phyloP scores from a whole-genome alignment of 2,329 filamentous ascomycete species.

The Penicillium sp. region DNA sequence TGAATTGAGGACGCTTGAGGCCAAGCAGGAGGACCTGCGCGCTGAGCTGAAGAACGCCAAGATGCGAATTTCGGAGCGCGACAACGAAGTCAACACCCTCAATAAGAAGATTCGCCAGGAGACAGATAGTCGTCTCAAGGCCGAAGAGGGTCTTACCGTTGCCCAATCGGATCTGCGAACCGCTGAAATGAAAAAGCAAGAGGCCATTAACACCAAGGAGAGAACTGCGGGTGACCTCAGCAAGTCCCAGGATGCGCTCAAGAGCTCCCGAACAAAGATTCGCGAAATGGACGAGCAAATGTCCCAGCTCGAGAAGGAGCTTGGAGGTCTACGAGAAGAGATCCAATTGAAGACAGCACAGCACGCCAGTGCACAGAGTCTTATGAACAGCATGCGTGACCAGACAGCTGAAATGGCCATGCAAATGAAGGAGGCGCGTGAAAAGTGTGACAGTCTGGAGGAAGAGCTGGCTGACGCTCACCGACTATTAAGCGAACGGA shows the following conservation, averaged over 20 bases:
- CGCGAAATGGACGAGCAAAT: constrained; percentile 73
- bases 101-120: constrained; percentile 77
- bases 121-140: constrained; percentile 64
- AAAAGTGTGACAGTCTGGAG: constrained; percentile 79
- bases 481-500: constrained; percentile 79
- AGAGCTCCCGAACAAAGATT: constrained; percentile 54
- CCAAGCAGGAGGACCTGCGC: constrained; percentile 75
- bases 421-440: constrained; percentile 85
- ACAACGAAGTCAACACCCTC: constrained; percentile 71
- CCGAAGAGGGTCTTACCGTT: constrained; percentile 75
- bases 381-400: constrained; percentile 90
- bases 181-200: constrained; percentile 74
- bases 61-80: constrained; percentile 68
- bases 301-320: constrained; percentile 65
- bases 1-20: constrained; percentile 74
- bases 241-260: constrained; percentile 69
- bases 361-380: constrained; percentile 76
- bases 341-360: constrained; percentile 80
- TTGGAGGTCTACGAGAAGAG: constrained; percentile 69
- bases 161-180: constrained; percentile 74
- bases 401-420: constrained; percentile 83
- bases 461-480: constrained; percentile 90
- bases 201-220: constrained; percentile 70
- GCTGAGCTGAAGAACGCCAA: constrained; percentile 69
- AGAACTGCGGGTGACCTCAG: constrained; percentile 67